phyloP scores from a whole-genome alignment of 192 early-diverging fungal genomes.

The Mortierella claussenii region DNA sequence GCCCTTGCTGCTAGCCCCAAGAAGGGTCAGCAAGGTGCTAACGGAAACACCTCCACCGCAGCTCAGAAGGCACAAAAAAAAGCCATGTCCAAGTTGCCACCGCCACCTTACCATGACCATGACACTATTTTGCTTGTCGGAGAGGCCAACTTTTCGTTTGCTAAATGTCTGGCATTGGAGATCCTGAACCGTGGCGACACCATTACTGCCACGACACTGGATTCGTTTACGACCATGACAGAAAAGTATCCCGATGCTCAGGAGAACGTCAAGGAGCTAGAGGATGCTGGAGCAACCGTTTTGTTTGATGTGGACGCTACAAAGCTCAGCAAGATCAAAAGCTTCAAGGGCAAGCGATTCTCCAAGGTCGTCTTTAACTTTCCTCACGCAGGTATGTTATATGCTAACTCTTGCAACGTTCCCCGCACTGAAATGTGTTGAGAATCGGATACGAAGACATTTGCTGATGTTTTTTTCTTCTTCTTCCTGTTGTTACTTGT shows the following conservation, averaged over 20 bases:
- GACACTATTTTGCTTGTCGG: conserved; percentile 82
- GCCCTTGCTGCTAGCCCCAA: conserved; percentile 14
- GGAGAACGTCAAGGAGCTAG: conserved; percentile 72
- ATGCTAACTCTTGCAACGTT: too few species aligned
- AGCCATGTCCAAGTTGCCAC: conserved; percentile 32
- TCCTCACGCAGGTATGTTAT: conserved; percentile 83
- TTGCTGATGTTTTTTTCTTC: background rate
- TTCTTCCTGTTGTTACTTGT: background rate
- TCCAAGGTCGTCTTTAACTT: conserved; percentile 95
- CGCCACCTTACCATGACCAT: conserved; percentile 60
- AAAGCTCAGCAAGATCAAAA: conserved; percentile 64
- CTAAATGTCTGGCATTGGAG: conserved; percentile 71
- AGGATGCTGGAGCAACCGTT: conserved; percentile 71
- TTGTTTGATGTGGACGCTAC: conserved; percentile 86
- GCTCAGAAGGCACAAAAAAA: conserved; percentile 39
- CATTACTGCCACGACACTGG: conserved; percentile 81
- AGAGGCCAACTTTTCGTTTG: conserved; percentile 97
- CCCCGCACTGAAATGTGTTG: too few species aligned
- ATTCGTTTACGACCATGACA: conserved; percentile 69
- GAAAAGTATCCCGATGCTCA: conserved; percentile 84
- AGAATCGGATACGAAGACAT: background rate
- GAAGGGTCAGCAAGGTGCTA: conserved; percentile 12
- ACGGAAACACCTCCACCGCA: background rate
- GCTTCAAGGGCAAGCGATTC: conserved; percentile 70
- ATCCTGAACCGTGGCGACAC: conserved; percentile 65